Conservation (phyloP, 1,139 yeast genomes). For the Yamadazyma spencermartinsiae region DNA sequence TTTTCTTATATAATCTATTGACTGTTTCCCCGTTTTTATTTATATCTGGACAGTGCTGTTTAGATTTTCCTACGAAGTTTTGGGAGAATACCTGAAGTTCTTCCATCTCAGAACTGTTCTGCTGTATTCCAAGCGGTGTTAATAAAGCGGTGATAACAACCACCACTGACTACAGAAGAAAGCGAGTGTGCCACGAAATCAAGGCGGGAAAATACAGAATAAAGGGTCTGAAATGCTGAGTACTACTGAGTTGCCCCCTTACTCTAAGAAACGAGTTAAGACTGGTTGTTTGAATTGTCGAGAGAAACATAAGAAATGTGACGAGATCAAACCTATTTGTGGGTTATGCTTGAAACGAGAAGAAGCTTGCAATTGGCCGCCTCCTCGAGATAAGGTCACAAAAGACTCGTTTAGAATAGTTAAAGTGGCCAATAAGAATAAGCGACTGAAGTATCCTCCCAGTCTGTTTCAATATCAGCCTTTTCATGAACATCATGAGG, state of each 20-base stretch:
- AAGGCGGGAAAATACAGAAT: too few relatives aligned
- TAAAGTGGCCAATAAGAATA: slow-evolving; percentile 6
- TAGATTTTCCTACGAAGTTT: too few relatives aligned
- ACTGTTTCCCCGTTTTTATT: neutral
- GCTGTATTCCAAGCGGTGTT: too few relatives aligned
- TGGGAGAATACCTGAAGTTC: neutral
- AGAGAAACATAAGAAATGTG: slow-evolving; percentile 45
- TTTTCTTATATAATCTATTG: slow-evolving; percentile 2
- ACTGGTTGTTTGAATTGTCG: slow-evolving; percentile 49
- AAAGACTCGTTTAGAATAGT: slow-evolving; percentile 14
- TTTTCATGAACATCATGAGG: neutral
- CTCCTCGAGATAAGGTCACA: slow-evolving; percentile 10
- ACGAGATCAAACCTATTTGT: slow-evolving; percentile 41
- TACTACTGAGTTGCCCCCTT: neutral
- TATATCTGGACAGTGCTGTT: neutral
- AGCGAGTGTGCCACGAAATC: too few relatives aligned
- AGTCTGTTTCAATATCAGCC: slow-evolving; percentile 15
- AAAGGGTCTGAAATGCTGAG: neutral
- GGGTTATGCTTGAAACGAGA: slow-evolving; percentile 32
- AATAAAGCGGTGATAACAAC: too few relatives aligned
- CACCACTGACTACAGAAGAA: too few relatives aligned
- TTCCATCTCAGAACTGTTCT: too few relatives aligned
- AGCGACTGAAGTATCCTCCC: slow-evolving; percentile 16
- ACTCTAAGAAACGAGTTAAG: slow-evolving; percentile 29
- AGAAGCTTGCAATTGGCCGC: slow-evolving; percentile 40